phyloP scores from a whole-genome alignment of 805 yeast species.

The Blastobotrys robertii region DNA sequence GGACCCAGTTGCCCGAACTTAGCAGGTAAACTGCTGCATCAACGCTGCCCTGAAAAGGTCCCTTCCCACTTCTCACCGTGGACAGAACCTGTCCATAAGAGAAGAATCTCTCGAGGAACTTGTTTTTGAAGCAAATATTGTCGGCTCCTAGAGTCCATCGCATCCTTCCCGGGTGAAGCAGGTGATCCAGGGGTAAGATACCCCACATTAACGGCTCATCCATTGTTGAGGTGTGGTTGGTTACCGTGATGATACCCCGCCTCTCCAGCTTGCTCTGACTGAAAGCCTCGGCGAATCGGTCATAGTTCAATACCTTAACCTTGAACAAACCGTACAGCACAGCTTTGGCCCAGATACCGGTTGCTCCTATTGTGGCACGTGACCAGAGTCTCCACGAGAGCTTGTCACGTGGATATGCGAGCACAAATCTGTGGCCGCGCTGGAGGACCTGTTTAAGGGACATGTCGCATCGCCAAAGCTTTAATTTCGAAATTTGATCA shows the following conservation, averaged over 20 bases:
- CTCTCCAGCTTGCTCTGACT: constrained; percentile 55
- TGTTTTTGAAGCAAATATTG: constrained; percentile 62
- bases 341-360: constrained; percentile 55
- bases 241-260: constrained; percentile 69
- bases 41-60: constrained; percentile 83
- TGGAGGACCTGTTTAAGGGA: too few species aligned
- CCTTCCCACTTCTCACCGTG: constrained; percentile 80
- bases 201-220: constrained; percentile 94
- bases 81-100: constrained; percentile 82
- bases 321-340: constrained; percentile 53
- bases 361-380: constrained; percentile 34
- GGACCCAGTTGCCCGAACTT: constrained; percentile 61
- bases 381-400: too few species aligned
- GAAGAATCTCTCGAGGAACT: constrained; percentile 42
- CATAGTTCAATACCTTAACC: constrained; percentile 51
- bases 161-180: constrained; percentile 50
- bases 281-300: constrained; percentile 55
- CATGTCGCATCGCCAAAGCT: too few species aligned
- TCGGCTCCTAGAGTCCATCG: constrained; percentile 96
- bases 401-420: too few species aligned
- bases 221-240: constrained; percentile 66
- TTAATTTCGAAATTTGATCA: too few species aligned
- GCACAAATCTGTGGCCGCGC: too few species aligned
- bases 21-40: constrained; percentile 79
- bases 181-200: constrained; percentile 63